Percentiles rank a stretch among this genome's conserved stretches.
These are phyloP conservation scores for Dimocarpus longan DNA, from an alignment of 345 rosid genomes.

Conservation along the genomic window DNA sequence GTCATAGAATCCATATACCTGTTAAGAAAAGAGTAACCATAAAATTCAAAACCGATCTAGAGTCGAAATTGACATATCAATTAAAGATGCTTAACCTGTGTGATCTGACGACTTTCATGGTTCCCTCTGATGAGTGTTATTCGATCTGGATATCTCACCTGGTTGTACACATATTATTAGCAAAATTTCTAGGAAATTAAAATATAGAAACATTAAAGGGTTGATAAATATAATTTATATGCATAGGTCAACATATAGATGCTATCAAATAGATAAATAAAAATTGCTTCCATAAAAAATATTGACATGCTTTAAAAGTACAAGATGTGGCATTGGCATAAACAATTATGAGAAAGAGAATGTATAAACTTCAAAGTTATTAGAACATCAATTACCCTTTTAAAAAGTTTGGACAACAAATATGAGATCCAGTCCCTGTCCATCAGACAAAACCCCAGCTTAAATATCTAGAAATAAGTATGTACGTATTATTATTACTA, in stretches of 20 bases:
- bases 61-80: slow-evolving; percentile 23
- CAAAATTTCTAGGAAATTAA: not conserved
- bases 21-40: slow-evolving; percentile 29
- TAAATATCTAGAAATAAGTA: not conserved
- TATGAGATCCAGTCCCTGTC: not conserved
- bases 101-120: slow-evolving; percentile 98
- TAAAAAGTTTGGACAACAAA: not conserved
- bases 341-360: not conserved
- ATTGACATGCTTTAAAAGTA: not conserved
- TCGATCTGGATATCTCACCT: slow-evolving; percentile 98
- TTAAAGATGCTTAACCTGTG: slow-evolving; percentile 60
- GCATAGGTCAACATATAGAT: not conserved
- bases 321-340: not conserved
- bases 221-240: not conserved
- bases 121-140: slow-evolving; percentile 95
- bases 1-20: slow-evolving; percentile 98
- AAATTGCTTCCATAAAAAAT: not conserved
- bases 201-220: not conserved
- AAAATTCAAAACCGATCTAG: slow-evolving; percentile 16
- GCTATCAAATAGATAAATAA: not conserved
- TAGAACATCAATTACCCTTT: not conserved
- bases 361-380: not conserved
- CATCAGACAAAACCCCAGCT: not conserved
- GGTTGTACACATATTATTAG: slow-evolving; percentile 33
- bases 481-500: slow-evolving; percentile 21